Evolutionary conservation across 2,329 filamentous ascomycete species (phyloP).

Genomic region (Tympanopsis confertula): DNA sequence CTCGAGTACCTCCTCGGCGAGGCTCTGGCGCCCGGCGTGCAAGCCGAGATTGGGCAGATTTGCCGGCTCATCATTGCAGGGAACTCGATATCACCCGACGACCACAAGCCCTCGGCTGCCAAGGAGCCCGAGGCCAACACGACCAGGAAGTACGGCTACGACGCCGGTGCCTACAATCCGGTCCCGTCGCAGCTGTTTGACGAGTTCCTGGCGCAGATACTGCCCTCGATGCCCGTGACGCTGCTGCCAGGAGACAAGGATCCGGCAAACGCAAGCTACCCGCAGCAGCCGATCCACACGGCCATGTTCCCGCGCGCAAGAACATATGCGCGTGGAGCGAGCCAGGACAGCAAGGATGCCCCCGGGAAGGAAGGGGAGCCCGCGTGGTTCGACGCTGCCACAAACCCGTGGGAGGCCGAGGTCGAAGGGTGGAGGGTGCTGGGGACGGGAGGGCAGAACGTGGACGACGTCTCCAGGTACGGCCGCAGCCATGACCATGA

Average conservation of each 20-base stretch:
- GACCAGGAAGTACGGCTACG: constrained; percentile 84
- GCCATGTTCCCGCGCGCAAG: constrained; percentile 78
- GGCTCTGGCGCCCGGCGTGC: constrained; percentile 46
- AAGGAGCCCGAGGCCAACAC: constrained; percentile 33
- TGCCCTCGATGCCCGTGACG: constrained; percentile 80
- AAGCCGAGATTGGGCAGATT: constrained; percentile 53
- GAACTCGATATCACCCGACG: constrained; percentile 56
- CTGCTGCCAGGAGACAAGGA: constrained; percentile 78
- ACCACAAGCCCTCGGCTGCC: constrained; percentile 15
- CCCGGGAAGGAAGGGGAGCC: constrained; percentile 23
- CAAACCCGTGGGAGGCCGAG: constrained; percentile 87
- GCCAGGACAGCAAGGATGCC: constrained; percentile 9
- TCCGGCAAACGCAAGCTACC: constrained; percentile 78
- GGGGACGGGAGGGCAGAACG: constrained; percentile 80
- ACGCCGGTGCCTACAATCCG: constrained; percentile 77
- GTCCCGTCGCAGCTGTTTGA: constrained; percentile 76
- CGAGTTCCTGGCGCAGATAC: constrained; percentile 65
- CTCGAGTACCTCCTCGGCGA: constrained; percentile 84
- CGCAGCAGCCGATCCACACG: constrained; percentile 84
- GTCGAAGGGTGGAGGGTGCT: constrained; percentile 82
- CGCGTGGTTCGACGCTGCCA: constrained; percentile 77
- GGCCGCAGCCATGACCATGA: constrained; percentile 55
- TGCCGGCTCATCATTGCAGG: constrained; percentile 83
- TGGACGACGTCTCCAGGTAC: constrained; percentile 90
- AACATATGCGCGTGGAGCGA: constrained; percentile 46